Conservation (phyloP, 1,284 basidiomycete species). For the Cryptococcus sp. region DNA sequence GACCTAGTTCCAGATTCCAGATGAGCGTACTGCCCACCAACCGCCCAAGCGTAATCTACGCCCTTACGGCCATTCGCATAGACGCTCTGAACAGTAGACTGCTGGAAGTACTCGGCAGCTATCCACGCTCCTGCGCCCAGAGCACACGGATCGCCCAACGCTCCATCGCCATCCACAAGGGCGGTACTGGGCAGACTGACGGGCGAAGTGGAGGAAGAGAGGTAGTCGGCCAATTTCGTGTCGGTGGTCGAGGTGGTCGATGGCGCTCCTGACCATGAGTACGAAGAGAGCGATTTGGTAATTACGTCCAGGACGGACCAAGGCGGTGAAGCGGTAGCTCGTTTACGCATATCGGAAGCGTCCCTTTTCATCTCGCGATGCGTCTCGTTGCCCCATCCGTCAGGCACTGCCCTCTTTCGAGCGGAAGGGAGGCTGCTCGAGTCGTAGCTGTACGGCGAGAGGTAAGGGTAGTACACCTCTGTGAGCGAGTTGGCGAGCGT, state of each 20-base stretch:
- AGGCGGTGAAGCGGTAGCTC: background rate
- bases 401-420: background rate
- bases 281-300: background rate
- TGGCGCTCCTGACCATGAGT: constrained; percentile 13
- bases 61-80: background rate
- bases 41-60: constrained; percentile 34
- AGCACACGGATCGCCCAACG: constrained; percentile 32
- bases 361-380: background rate
- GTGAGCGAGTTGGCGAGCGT: constrained; percentile 24
- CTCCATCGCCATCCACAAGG: constrained; percentile 28
- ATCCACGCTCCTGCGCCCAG: background rate
- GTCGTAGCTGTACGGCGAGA: constrained; percentile 21
- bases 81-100: background rate
- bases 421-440: background rate
- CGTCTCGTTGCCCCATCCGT: background rate
- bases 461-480: constrained; percentile 31
- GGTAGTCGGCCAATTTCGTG: constrained; percentile 7
- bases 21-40: constrained; percentile 29
- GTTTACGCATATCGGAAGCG: background rate
- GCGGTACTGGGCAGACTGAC: constrained; percentile 10
- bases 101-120: constrained; percentile 1
- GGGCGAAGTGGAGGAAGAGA: constrained; percentile 8
- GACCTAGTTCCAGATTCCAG: constrained; percentile 15
- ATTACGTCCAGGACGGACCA: background rate
- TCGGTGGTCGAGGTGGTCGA: background rate